These are phyloP conservation scores for Cutaneotrichosporon arboriforme DNA, from an alignment of 1,284 basidiomycete genomes.

Conservation along the genomic window DNA sequence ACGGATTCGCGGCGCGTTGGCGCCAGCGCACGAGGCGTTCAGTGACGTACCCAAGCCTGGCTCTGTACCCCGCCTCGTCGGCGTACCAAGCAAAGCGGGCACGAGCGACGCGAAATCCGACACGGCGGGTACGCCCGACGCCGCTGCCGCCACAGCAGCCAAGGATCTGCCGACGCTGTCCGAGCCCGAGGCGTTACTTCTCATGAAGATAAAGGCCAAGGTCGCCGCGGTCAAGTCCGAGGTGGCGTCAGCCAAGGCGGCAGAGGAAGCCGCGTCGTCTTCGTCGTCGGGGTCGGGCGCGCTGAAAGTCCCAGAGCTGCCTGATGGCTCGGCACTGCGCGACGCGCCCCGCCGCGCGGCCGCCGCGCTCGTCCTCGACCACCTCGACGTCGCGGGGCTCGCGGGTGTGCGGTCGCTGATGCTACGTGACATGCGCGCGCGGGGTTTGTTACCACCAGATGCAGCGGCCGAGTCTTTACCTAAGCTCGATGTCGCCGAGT, in stretches of 20 bases:
- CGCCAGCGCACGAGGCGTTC: slow-evolving; percentile 2
- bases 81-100: not conserved
- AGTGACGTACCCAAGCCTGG: not conserved
- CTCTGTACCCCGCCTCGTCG: slow-evolving; percentile 8
- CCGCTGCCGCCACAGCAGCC: not conserved
- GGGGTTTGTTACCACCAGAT: slow-evolving; percentile 9
- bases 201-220: not conserved
- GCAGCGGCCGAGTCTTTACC: not conserved
- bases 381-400: slow-evolving; percentile 74
- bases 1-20: slow-evolving; percentile 9
- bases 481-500: no score
- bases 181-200: not conserved
- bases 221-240: not conserved
- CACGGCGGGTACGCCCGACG: not conserved
- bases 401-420: slow-evolving; percentile 51
- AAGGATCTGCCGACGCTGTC: not conserved
- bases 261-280: no score
- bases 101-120: not conserved
- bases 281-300: no score
- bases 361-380: slow-evolving; percentile 67
- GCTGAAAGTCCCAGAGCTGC: no score
- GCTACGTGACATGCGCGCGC: slow-evolving; percentile 12
- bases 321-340: slow-evolving; percentile 4
- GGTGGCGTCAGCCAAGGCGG: no score
- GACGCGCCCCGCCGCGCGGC: slow-evolving; percentile 45